Conservation (phyloP, 768 basidiomycete genomes). For the Amanita brunnescens region DNA sequence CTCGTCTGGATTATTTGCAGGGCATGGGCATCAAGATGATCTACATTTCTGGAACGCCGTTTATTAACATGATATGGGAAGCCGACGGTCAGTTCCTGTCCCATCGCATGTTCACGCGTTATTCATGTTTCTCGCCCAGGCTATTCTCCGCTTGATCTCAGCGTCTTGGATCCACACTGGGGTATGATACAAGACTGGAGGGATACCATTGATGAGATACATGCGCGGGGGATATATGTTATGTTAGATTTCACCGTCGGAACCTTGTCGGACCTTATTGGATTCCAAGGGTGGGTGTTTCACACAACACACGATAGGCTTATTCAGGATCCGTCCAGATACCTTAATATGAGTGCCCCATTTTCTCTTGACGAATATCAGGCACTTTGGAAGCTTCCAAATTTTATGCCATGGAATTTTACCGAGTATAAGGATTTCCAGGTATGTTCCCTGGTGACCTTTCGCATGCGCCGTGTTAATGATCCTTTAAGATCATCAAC, state of each 20-base stretch:
- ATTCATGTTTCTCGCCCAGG: slow-evolving; percentile 34
- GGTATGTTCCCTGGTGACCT: slow-evolving; percentile 26
- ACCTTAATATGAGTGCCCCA: slow-evolving; percentile 72
- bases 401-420: slow-evolving; percentile 80
- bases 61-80: slow-evolving; percentile 96
- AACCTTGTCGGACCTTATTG: slow-evolving; percentile 84
- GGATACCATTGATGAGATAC: slow-evolving; percentile 63
- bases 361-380: slow-evolving; percentile 71
- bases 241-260: slow-evolving; percentile 94
- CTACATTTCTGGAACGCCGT: slow-evolving; percentile 90
- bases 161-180: slow-evolving; percentile 88
- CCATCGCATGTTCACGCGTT: background rate
- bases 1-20: slow-evolving; percentile 77
- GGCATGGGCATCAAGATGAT: slow-evolving; percentile 82
- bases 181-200: slow-evolving; percentile 80
- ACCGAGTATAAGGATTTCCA: slow-evolving; percentile 77
- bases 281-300: slow-evolving; percentile 59
- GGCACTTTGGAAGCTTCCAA: slow-evolving; percentile 65
- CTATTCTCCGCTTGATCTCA: slow-evolving; percentile 90
- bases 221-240: slow-evolving; percentile 80
- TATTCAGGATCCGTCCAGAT: slow-evolving; percentile 30
- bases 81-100: slow-evolving; percentile 68
- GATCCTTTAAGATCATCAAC: slow-evolving; percentile 48
- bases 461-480: background rate
- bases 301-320: slow-evolving; percentile 2